A percentile compares a stretch with the other conserved stretches of the same genome.
These are phyloP conservation scores for Trichoderma oligosporum DNA, from an alignment of 2,329 filamentous ascomycete genomes.

Conservation along the genomic window DNA sequence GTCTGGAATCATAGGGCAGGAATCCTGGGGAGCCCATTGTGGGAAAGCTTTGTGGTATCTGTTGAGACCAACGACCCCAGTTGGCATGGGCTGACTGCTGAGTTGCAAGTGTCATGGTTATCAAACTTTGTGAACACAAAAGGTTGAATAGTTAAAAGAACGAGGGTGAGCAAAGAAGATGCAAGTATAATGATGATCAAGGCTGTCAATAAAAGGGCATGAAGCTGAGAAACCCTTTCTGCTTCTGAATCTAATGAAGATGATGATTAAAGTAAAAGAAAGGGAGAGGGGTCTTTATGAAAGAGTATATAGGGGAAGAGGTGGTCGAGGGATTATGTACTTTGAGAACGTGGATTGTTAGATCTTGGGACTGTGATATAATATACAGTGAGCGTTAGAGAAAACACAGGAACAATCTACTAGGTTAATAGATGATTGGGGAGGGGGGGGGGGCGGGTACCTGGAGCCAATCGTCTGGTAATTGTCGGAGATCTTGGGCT, in stretches of 20 bases:
- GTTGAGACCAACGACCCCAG: slow-evolving; percentile 56
- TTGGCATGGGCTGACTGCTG: slow-evolving; percentile 42
- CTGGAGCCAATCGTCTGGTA: slow-evolving; percentile 32
- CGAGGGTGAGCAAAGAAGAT: no score
- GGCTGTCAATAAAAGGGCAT: no score
- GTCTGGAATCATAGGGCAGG: slow-evolving; percentile 48
- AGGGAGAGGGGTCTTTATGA: background rate
- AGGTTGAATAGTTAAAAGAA: background rate
- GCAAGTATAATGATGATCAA: no score
- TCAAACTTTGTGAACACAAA: background rate
- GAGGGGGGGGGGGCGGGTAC: no score
- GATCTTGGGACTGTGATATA: slow-evolving; percentile 24
- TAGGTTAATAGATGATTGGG: slow-evolving; percentile 29
- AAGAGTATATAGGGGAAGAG: slow-evolving; percentile 5
- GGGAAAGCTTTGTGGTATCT: slow-evolving; percentile 45
- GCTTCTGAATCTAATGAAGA: background rate
- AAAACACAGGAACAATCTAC: slow-evolving; percentile 7
- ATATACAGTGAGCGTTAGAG: background rate
- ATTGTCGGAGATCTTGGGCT: slow-evolving; percentile 30
- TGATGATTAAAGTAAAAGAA: background rate
- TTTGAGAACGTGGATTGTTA: slow-evolving; percentile 22
- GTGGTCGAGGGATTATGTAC: slow-evolving; percentile 26
- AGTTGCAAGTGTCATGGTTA: slow-evolving; percentile 46
- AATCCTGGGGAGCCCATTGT: slow-evolving; percentile 47
- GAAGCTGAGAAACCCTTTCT: no score